These are phyloP conservation scores for Ophiostoma himal-ulmi DNA, from an alignment of 2,329 filamentous ascomycete species.

Conservation along the genomic window DNA sequence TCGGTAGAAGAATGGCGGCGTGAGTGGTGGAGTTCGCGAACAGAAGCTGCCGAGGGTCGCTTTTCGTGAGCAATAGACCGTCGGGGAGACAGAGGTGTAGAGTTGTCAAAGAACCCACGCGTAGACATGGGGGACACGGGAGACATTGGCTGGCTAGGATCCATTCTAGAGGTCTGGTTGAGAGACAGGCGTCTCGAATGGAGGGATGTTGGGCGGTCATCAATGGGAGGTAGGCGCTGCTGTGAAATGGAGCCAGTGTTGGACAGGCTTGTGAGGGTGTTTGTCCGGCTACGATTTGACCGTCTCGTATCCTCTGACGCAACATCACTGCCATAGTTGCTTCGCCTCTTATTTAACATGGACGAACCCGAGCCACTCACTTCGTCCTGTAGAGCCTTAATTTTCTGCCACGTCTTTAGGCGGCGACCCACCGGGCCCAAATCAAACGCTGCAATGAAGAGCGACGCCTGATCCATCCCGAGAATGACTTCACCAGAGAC, in stretches of 20 bases:
- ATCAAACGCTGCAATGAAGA: slow-evolving; percentile 94
- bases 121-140: slow-evolving; percentile 33
- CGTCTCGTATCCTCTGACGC: slow-evolving; percentile 50
- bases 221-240: slow-evolving; percentile 39
- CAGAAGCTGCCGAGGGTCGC: slow-evolving; percentile 72
- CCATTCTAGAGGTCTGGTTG: slow-evolving; percentile 46
- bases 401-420: slow-evolving; percentile 93
- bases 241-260: slow-evolving; percentile 46
- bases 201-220: slow-evolving; percentile 43
- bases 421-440: slow-evolving; percentile 83
- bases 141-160: slow-evolving; percentile 38
- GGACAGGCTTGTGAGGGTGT: slow-evolving; percentile 48
- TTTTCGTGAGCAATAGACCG: slow-evolving; percentile 41
- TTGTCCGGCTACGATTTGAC: slow-evolving; percentile 50
- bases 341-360: slow-evolving; percentile 37
- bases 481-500: slow-evolving; percentile 90
- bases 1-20: slow-evolving; percentile 85
- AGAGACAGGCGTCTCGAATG: slow-evolving; percentile 46
- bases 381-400: slow-evolving; percentile 86
- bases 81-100: slow-evolving; percentile 32
- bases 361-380: slow-evolving; percentile 51
- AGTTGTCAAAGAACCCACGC: slow-evolving; percentile 34
- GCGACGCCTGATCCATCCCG: slow-evolving; percentile 89
- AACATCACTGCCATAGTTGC: slow-evolving; percentile 54
- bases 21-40: slow-evolving; percentile 76